Conservation (phyloP, 2,329 filamentous ascomycete species). For the Cytospora piceae region DNA sequence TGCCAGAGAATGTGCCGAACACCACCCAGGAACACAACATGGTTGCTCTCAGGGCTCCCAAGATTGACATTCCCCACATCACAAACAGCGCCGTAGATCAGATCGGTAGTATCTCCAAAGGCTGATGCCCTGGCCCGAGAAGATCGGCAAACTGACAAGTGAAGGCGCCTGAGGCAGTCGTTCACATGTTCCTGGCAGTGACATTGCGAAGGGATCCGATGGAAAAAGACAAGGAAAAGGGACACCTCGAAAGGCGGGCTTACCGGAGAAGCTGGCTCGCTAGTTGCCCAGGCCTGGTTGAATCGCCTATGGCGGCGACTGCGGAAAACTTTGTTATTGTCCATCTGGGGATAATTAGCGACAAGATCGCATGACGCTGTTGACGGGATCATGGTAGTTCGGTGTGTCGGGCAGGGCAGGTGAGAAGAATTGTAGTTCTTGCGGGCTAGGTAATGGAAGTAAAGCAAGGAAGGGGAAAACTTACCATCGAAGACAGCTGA, state of each 20-base stretch:
- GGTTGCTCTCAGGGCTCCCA: not conserved
- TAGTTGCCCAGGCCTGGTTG: not conserved
- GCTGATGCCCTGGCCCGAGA: not conserved
- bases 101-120: constrained; percentile 3
- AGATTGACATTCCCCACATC: not conserved
- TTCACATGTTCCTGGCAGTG: not conserved
- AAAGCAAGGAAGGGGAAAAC: not conserved
- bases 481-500: not conserved
- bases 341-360: not conserved
- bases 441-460: not conserved
- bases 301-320: not conserved
- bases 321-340: not conserved
- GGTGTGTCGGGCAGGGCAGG: no score
- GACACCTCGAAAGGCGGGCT: not conserved
- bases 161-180: not conserved
- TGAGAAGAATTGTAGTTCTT: no score
- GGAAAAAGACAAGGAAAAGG: constrained; percentile 2
- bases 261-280: not conserved
- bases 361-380: not conserved
- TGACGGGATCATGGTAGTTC: no score
- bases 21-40: not conserved
- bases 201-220: not conserved
- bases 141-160: not conserved
- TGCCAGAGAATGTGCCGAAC: not conserved
- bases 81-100: not conserved